phyloP scores from a whole-genome alignment of 2,329 filamentous ascomycete genomes.

The Fusarium longipes region DNA sequence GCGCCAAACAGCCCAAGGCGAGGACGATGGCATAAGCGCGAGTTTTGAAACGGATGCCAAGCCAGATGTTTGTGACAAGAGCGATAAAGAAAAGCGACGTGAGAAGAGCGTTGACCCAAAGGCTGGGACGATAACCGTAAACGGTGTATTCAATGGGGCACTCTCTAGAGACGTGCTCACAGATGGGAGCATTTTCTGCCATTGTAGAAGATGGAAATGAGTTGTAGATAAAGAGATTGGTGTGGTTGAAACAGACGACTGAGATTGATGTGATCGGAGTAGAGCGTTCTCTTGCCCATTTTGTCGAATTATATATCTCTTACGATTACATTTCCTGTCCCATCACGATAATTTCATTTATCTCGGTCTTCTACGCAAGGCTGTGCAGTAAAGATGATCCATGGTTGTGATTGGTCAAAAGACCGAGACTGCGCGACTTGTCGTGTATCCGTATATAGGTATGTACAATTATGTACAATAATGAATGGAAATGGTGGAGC shows the following conservation, averaged over 20 bases:
- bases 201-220: background rate
- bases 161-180: background rate
- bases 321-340: too few species aligned
- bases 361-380: background rate
- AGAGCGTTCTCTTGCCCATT: fast-evolving
- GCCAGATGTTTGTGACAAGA: background rate
- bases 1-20: background rate
- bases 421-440: background rate
- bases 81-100: background rate
- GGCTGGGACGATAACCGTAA: slow-evolving; percentile 1
- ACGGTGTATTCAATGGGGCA: slow-evolving; percentile 4
- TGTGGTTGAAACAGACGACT: background rate
- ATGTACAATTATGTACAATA: background rate
- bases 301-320: background rate
- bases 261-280: background rate
- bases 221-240: fast-evolving
- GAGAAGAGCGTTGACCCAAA: background rate
- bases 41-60: slow-evolving; percentile 5
- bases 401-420: background rate
- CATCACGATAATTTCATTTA: background rate
- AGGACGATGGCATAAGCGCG: slow-evolving; percentile 16
- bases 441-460: too few species aligned
- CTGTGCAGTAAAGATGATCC: too few species aligned
- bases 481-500: background rate
- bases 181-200: background rate